Percentiles rank a stretch among this genome's conserved stretches.
phyloP scores from a whole-genome alignment of 495 filamentous ascomycete genomes.

The Penicillium cataractarum region DNA sequence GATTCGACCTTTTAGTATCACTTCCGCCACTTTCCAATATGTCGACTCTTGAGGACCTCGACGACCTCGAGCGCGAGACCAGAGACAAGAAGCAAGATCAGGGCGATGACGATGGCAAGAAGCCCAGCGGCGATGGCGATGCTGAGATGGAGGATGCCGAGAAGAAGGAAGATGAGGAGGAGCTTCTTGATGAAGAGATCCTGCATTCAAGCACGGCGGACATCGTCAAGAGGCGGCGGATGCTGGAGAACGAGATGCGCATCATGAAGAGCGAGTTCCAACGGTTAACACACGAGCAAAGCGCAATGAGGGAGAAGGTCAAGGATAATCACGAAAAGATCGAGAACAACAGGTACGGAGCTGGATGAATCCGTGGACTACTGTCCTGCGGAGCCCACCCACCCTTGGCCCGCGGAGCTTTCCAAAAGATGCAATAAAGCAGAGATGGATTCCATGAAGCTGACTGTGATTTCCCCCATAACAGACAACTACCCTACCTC shows the following conservation, averaged over 20 bases:
- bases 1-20: constrained; percentile 15
- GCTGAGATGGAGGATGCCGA: constrained; percentile 91
- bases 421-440: not conserved
- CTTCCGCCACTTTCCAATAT: constrained; percentile 47
- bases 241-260: constrained; percentile 94
- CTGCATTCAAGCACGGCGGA: constrained; percentile 88
- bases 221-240: constrained; percentile 79
- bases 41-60: constrained; percentile 87
- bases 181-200: constrained; percentile 88
- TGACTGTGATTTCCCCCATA: constrained; percentile 10
- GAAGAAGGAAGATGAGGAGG: constrained; percentile 69
- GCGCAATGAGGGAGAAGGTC: constrained; percentile 94
- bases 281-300: constrained; percentile 91
- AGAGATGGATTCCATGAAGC: constrained; percentile 9
- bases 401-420: constrained; percentile 22
- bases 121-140: constrained; percentile 65
- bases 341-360: constrained; percentile 86
- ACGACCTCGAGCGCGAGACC: constrained; percentile 74
- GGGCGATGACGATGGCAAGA: constrained; percentile 58
- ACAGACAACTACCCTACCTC: constrained; percentile 94
- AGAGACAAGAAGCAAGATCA: constrained; percentile 75
- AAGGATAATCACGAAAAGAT: constrained; percentile 99
- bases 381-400: constrained; percentile 4
- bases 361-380: constrained; percentile 2
- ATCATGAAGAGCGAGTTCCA: constrained; percentile 99